phyloP scores from a whole-genome alignment of 2,329 filamentous ascomycete species.

The Penicillium polonicum region DNA sequence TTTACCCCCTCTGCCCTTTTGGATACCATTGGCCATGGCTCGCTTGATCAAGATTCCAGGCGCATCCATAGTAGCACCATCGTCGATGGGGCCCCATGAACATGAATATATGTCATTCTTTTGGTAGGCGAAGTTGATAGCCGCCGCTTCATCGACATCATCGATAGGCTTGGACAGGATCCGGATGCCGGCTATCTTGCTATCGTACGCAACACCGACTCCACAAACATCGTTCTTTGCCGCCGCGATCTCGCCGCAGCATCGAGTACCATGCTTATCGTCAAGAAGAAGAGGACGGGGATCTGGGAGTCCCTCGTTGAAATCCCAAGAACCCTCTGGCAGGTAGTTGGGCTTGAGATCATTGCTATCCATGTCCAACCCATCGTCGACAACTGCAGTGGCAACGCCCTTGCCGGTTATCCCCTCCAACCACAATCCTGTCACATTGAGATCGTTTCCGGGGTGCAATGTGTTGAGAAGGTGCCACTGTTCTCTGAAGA shows the following conservation, averaged over 20 bases:
- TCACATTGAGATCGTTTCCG: constrained; percentile 96
- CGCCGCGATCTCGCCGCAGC: constrained; percentile 89
- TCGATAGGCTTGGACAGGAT: constrained; percentile 89
- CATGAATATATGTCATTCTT: constrained; percentile 97
- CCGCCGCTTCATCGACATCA: constrained; percentile 86
- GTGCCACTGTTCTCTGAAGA: constrained; percentile 95
- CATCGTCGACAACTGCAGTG: constrained; percentile 93
- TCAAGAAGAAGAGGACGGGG: constrained; percentile 80
- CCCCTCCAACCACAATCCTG: constrained; percentile 83
- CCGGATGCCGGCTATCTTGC: constrained; percentile 84
- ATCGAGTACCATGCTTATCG: constrained; percentile 88
- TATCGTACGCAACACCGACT: constrained; percentile 91
- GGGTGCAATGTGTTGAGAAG: constrained; percentile 76
- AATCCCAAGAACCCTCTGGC: constrained; percentile 88
- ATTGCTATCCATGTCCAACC: constrained; percentile 90
- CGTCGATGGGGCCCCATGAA: constrained; percentile 95
- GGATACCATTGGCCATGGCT: constrained; percentile 89
- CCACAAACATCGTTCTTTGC: constrained; percentile 92
- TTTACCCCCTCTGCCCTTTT: constrained; percentile 77
- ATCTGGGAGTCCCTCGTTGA: constrained; percentile 79
- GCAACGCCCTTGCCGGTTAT: constrained; percentile 87
- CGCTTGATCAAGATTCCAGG: constrained; percentile 83
- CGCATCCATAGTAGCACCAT: constrained; percentile 89
- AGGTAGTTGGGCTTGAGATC: constrained; percentile 95
- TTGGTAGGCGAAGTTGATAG: constrained; percentile 89